Conservation (phyloP, 805 yeast genomes). For the Kodamaea leandrae region DNA sequence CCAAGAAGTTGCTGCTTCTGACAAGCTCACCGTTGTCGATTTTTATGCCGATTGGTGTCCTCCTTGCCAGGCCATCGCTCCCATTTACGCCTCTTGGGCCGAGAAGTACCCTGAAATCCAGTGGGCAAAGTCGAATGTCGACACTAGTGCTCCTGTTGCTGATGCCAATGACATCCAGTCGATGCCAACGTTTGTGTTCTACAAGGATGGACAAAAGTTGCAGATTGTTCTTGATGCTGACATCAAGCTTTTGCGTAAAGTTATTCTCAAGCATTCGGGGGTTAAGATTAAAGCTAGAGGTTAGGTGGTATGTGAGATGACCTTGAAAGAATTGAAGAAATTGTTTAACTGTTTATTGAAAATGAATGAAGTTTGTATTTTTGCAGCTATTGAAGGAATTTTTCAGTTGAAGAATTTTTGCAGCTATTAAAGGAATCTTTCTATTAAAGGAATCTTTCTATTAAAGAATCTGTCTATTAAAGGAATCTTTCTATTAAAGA, state of each 20-base stretch:
- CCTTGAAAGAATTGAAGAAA: too few relatives aligned
- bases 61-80: slow-evolving; percentile 70
- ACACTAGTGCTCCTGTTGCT: slow-evolving; percentile 58
- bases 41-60: slow-evolving; percentile 77
- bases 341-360: too few relatives aligned
- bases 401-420: too few relatives aligned
- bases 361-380: too few relatives aligned
- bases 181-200: slow-evolving; percentile 71
- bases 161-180: slow-evolving; percentile 60
- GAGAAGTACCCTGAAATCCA: slow-evolving; percentile 47
- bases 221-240: slow-evolving; percentile 68
- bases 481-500: too few relatives aligned
- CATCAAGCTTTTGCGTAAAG: slow-evolving; percentile 34
- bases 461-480: too few relatives aligned
- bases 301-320: too few relatives aligned
- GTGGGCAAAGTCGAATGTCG: slow-evolving; percentile 73
- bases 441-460: too few relatives aligned
- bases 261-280: slow-evolving; percentile 29
- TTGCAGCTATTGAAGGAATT: too few relatives aligned
- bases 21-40: slow-evolving; percentile 51
- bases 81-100: slow-evolving; percentile 46
- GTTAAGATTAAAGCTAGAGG: too few relatives aligned
- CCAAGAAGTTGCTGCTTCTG: slow-evolving; percentile 15
- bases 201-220: slow-evolving; percentile 57
- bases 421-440: too few relatives aligned